Evolutionary conservation across 768 basidiomycete genomes (phyloP).

Genomic region (Pleurotus citrinopileatus): DNA sequence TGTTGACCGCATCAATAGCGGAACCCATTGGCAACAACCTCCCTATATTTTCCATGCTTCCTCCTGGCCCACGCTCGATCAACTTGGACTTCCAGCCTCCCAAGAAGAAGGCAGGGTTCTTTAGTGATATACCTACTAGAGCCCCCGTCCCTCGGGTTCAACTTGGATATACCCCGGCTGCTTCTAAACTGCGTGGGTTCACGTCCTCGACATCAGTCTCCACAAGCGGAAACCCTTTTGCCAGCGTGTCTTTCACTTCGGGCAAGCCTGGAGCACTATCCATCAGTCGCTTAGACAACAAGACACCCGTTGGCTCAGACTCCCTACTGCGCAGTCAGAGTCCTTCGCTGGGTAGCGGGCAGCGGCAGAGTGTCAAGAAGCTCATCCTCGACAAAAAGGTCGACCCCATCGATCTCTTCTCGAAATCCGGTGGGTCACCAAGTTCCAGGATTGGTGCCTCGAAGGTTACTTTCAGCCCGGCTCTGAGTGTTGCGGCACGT

Average conservation of each 20-base stretch:
- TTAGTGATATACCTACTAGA: constrained; percentile 75
- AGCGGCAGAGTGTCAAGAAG: constrained; percentile 87
- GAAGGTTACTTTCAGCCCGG: constrained; percentile 73
- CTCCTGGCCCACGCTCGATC: constrained; percentile 63
- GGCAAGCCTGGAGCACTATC: constrained; percentile 57
- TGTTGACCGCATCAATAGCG: constrained; percentile 82
- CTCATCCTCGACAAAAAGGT: constrained; percentile 85
- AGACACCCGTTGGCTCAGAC: constrained; percentile 48
- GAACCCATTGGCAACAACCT: constrained; percentile 76
- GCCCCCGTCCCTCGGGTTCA: constrained; percentile 64
- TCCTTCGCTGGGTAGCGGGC: constrained; percentile 66
- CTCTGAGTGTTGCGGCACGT: constrained; percentile 69
- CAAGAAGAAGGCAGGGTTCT: constrained; percentile 77
- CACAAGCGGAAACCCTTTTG: constrained; percentile 33
- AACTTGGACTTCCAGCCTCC: constrained; percentile 54
- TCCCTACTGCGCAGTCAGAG: constrained; percentile 58
- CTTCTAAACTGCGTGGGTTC: constrained; percentile 73
- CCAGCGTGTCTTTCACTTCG: constrained; percentile 45
- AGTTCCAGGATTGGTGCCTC: constrained; percentile 37
- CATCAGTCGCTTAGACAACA: constrained; percentile 45
- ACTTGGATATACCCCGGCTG: constrained; percentile 63
- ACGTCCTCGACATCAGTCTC: constrained; percentile 43
- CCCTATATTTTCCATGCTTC: constrained; percentile 73
- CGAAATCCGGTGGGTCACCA: constrained; percentile 44
- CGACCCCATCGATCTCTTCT: constrained; percentile 68